Evolutionary conservation across 371 early-diverging fungal genomes (phyloP), one percentile per base, ranked within the genome.

Genomic region (Mortierella sp.): DNA sequence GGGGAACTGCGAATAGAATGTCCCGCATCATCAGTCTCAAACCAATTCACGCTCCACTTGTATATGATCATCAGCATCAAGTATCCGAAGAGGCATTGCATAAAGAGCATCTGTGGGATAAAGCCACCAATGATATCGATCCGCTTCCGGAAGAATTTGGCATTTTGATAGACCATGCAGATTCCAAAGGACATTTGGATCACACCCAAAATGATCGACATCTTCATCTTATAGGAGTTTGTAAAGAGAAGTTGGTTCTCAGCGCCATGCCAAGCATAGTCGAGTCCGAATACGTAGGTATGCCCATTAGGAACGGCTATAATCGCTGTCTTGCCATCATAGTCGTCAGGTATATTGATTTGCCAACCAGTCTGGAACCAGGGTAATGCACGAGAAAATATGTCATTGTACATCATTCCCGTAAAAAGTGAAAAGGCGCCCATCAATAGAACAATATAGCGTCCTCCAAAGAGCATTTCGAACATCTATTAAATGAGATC

Each of bases 141-240:
- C 60, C 87, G 87, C 72, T 96, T 90, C 64, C 93, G 90, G 75
- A 93, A 97, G 87, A 98, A 91, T 62, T 90, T 67, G 70, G 96
- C 94, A 82, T 99, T 99, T 74, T 89, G 92, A 16, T 95, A 88
- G 55, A 95, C 90, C 74, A 99, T 86, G 62, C 90, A 87, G 67
- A 99, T 93, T 68, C 99, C 99, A 74, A 99, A 94, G 11, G 91
- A 83, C 99, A 99, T 99, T 83, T 99, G 99, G 66, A 96, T 85
- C 46, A 99, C 98, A 74, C 99, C 99, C 52, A 99, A 75, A 60
- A 99, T 89, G 71, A 99, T 92, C 29, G 98, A 94, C 92, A 96
- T 94, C 83, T 99, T 99, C 99, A 99, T 99, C 89, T 99, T 99
- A 90, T 99, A 97, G 44, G 98, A 98, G 88, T 99, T 99, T 67